Evolutionary conservation across 768 basidiomycete genomes (phyloP), one percentile per base, ranked within the genome.

Genomic region (Pleurotus platypus): DNA sequence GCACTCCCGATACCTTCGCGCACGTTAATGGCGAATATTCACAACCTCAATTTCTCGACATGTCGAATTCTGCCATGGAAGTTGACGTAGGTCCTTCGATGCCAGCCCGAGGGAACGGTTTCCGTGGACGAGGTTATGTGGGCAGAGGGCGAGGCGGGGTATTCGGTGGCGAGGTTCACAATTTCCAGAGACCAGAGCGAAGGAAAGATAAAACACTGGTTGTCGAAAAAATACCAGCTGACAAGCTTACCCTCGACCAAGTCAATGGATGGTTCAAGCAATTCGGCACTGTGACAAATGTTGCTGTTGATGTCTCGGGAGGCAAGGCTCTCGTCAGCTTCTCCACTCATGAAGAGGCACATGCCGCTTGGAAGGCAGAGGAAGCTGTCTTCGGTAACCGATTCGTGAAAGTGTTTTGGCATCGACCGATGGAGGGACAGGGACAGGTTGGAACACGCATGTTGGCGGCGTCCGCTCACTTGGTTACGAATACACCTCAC

Each of bases 321-420:
- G 80, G 83, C 46, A 92, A 94, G 67, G 94, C 94, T 0, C 73
- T 98, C 49, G 89, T 98, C 60, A 93, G 89, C 61, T 98, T 97
- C 70, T 78, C 83, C 35, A 82, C 78, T 7, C 92, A 94, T 67
- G 82, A 81, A 18, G 90, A 94, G 64, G 95, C 95, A 0, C 84
- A 89, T 64, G 81, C 83, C 11, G 95, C 95, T 1, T 94, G 94
- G 90, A 92, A 91, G 69, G 85, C 86, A 22, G 91, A 95, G 70
- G 93, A 96, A 60, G 93, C 94, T n/a, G 89, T 97, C 12, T 97
- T 97, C 65, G 85, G 85, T 9, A 95, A 94, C 63, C 84, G 95
- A 49, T 97, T 97, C 69, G 94, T 97, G 62, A 96, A 95, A 71
- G 79, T 97, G 35, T 92, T 96, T 64, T 97, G 95, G 94, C 93